phyloP scores from a whole-genome alignment of 805 yeast species.

The Diddensiella transvaalensis region DNA sequence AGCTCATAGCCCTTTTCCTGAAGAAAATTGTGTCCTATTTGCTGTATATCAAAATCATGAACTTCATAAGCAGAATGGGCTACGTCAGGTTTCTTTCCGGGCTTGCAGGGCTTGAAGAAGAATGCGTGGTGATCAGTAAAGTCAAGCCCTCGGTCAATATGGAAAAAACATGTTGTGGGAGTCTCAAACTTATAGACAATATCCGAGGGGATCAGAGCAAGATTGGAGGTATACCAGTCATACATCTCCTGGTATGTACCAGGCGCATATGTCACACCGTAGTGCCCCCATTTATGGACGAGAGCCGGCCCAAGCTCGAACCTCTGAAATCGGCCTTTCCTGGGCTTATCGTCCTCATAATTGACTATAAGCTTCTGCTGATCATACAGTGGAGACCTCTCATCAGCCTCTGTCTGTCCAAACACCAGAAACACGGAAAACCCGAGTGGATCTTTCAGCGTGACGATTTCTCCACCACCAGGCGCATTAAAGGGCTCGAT shows the following conservation, averaged over 20 bases:
- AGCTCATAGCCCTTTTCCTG: slow-evolving; percentile 3
- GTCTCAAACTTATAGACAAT: background rate
- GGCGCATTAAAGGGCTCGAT: slow-evolving; percentile 5
- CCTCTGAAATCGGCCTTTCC: background rate
- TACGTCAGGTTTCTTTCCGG: background rate
- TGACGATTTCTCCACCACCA: slow-evolving; percentile 8
- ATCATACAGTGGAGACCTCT: background rate
- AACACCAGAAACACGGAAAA: slow-evolving; percentile 8
- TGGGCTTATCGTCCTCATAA: slow-evolving; percentile 6
- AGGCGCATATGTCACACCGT: background rate
- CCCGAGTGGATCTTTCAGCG: slow-evolving; percentile 5
- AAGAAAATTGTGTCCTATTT: slow-evolving; percentile 4
- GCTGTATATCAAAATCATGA: slow-evolving; percentile 5
- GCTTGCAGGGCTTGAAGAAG: slow-evolving; percentile 5
- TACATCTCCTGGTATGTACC: slow-evolving; percentile 2
- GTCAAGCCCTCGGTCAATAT: slow-evolving; percentile 2
- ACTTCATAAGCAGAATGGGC: slow-evolving; percentile 7
- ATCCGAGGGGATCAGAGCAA: slow-evolving; percentile 1
- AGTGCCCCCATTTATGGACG: background rate
- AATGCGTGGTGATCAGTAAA: slow-evolving; percentile 3
- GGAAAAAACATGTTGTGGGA: slow-evolving; percentile 1
- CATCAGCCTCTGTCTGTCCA: slow-evolving; percentile 1
- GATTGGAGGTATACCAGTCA: background rate
- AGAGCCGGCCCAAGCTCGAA: background rate
- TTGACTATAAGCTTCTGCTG: background rate